Conservation (phyloP, 306 rosid species). For the Dalbergia cultrata region DNA sequence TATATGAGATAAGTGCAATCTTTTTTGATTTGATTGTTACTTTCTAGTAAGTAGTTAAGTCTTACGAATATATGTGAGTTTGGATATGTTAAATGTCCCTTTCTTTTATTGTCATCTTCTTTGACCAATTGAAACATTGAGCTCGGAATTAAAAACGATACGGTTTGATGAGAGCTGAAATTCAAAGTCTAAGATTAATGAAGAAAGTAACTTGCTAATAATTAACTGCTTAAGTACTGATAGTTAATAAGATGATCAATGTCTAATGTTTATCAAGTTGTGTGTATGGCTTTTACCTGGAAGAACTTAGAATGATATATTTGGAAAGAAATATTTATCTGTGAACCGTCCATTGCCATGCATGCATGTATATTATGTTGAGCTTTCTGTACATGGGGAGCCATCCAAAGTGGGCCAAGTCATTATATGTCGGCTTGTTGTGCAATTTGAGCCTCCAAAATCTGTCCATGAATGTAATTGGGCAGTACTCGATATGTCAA, state of each 20-base stretch:
- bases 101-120: slow-evolving; percentile 14
- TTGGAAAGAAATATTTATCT: background rate
- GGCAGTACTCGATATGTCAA: slow-evolving; percentile 3
- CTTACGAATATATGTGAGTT: background rate
- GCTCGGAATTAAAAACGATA: background rate
- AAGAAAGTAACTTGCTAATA: background rate
- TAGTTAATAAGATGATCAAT: background rate
- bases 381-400: slow-evolving; percentile 32
- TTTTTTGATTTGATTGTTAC: background rate
- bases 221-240: background rate
- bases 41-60: background rate
- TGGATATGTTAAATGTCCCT: slow-evolving; percentile 7
- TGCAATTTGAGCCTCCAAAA: slow-evolving; percentile 11
- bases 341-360: slow-evolving; percentile 13
- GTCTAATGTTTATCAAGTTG: background rate
- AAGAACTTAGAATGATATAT: background rate
- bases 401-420: slow-evolving; percentile 41
- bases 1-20: slow-evolving; percentile 35
- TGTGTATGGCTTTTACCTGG: background rate
- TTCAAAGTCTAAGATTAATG: background rate
- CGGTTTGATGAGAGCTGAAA: slow-evolving; percentile 12
- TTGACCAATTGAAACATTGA: slow-evolving; percentile 14
- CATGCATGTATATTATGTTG: slow-evolving; percentile 35
- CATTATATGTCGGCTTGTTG: slow-evolving; percentile 11
- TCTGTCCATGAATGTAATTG: background rate